These are phyloP conservation scores for Orychophragmus violaceus DNA, from an alignment of 345 rosid genomes.

Conservation along the genomic window DNA sequence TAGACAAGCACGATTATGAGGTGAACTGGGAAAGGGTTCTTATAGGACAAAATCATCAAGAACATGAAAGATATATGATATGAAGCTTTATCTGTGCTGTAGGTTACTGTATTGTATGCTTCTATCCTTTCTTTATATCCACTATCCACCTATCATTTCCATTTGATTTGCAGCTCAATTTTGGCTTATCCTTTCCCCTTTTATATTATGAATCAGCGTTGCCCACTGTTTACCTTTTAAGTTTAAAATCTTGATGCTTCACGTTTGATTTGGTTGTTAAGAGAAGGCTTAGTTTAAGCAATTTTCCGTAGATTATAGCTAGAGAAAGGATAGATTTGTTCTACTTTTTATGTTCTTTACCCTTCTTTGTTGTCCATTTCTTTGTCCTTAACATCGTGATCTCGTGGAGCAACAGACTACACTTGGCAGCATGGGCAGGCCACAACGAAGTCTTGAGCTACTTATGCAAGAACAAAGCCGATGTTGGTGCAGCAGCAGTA, in stretches of 20 bases:
- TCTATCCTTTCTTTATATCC: too few relatives aligned
- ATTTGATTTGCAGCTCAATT: too few relatives aligned
- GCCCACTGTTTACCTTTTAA: neutral
- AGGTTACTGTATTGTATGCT: neutral
- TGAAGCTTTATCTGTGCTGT: neutral
- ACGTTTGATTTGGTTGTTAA: neutral
- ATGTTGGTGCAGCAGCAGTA: slow-evolving; percentile 92
- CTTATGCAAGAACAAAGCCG: slow-evolving; percentile 89
- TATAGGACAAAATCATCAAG: neutral
- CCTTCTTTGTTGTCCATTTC: neutral
- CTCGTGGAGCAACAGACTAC: slow-evolving; percentile 47
- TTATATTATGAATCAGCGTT: neutral
- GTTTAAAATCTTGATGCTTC: neutral
- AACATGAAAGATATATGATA: too few relatives aligned
- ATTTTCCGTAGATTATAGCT: neutral
- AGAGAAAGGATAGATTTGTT: neutral
- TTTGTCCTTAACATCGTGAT: slow-evolving; percentile 42
- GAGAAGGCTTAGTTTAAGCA: neutral
- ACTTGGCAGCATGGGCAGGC: slow-evolving; percentile 97
- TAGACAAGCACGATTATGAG: too few relatives aligned
- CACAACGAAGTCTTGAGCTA: slow-evolving; percentile 62
- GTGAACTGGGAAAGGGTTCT: neutral
- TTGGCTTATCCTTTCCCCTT: too few relatives aligned
- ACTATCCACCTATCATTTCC: too few relatives aligned
- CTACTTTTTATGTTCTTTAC: neutral